Evolutionary conservation across 148 eudicot species (phyloP), one percentile per base, ranked within the genome.

Genomic region (Linanthus parryae): DNA sequence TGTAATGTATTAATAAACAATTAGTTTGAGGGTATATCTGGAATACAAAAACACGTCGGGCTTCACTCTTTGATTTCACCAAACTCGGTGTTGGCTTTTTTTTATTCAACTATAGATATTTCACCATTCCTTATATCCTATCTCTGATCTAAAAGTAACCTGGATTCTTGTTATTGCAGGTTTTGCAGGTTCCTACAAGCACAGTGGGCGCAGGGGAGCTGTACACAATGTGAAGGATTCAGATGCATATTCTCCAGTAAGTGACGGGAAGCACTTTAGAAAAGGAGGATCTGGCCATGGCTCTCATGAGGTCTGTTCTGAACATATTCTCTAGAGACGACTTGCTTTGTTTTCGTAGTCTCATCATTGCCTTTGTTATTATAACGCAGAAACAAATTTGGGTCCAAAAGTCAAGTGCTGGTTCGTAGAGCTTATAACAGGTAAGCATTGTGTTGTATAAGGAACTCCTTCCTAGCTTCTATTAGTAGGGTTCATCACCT

Each of bases 351-450:
- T 33, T 9, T 44, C 33, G 18, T 22, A 22, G 35, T 25, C 18
- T 22, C 17, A 27, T 55, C 53, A 31, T 9, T n/a, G 44, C 26
- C 1, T 18, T 14, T 56, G 37, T 37, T 15, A 27, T 44, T 34
- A 19, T 28, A 55, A 10, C 71, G 75, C 82, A 87, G 95, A 88
- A 83, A 68, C 98, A 87, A 62, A 87, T 91, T 48, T 87, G 98
- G 98, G 82, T 91, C 67, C 98, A 91, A 70, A 91, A 91, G 75
- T 77, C 98, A 43, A 78, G 88, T 66, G 75, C 95, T 38, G 97
- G 91, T 58, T 75, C 95, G 39, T 91, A 86, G 75, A 63, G 40
- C 56, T 50, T 55, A 8, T 27, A 47, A 21, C 45, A 42, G 85
- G 95, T 85, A 74, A 76, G 75, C 49, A 37, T 30, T 38, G 24